Percentiles rank a stretch among this genome's conserved stretches.
phyloP scores from a whole-genome alignment of 768 basidiomycete species.

The Phlebiopsis gigantea region DNA sequence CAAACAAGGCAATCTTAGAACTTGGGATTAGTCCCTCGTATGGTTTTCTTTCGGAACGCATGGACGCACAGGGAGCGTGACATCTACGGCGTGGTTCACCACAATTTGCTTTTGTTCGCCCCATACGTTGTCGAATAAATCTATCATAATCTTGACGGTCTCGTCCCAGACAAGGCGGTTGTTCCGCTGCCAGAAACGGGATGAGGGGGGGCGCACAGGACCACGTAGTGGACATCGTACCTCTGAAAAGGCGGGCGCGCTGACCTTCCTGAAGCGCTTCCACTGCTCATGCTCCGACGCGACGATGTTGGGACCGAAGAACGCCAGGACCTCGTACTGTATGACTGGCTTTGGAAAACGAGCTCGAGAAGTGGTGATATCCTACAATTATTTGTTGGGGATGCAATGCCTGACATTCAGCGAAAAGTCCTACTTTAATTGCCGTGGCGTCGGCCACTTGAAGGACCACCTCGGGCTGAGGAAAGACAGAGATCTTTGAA shows the following conservation, averaged over 20 bases:
- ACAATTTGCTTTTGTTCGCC: conserved; percentile 32
- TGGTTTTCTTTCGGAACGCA: background rate
- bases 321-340: conserved; percentile 37
- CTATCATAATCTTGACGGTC: conserved; percentile 27
- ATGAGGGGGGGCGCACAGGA: background rate
- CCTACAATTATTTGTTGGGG: conserved; percentile 28
- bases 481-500: conserved; percentile 4
- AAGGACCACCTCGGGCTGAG: background rate
- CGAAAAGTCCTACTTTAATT: conserved; percentile 11
- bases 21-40: background rate
- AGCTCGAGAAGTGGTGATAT: conserved; percentile 41
- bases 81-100: conserved; percentile 42
- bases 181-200: conserved; percentile 29
- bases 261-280: conserved; percentile 60
- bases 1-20: conserved; percentile 46
- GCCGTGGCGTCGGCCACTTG: conserved; percentile 13
- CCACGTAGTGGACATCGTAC: background rate
- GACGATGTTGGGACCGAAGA: conserved; percentile 61
- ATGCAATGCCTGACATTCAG: background rate
- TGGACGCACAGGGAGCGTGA: conserved; percentile 46
- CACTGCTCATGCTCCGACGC: conserved; percentile 61
- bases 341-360: conserved; percentile 55
- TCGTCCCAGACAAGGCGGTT: conserved; percentile 36
- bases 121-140: conserved; percentile 42
- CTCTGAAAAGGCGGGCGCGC: conserved; percentile 60